phyloP scores from a whole-genome alignment of 108 stramenopile genomes.

The Conticribra weissflogii region DNA sequence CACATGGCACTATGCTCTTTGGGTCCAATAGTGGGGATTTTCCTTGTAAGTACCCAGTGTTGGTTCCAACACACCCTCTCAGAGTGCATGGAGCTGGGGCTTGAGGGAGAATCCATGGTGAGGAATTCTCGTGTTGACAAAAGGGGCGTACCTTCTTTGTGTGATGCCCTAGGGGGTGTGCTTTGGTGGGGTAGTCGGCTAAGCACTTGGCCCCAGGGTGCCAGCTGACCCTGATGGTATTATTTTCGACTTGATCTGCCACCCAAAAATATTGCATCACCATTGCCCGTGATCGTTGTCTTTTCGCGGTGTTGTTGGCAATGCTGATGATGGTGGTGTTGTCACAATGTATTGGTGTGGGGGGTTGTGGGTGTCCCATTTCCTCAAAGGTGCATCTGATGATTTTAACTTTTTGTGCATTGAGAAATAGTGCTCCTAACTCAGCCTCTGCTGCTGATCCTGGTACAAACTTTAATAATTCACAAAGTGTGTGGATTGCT shows the following conservation, averaged over 20 bases:
- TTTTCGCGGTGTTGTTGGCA: neutral
- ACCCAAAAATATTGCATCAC: neutral
- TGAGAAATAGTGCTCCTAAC: neutral
- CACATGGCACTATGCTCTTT: too few relatives aligned
- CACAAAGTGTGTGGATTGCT: neutral
- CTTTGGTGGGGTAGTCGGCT: too few relatives aligned
- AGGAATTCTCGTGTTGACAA: too few relatives aligned
- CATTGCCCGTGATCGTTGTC: neutral
- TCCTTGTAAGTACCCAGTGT: too few relatives aligned
- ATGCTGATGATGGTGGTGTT: neutral
- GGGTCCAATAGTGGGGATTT: too few relatives aligned
- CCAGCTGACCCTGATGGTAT: too few relatives aligned
- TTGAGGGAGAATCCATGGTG: too few relatives aligned
- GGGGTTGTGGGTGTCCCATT: neutral
- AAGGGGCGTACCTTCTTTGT: too few relatives aligned
- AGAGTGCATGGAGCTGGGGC: too few relatives aligned
- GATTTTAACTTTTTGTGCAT: neutral
- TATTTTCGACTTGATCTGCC: neutral
- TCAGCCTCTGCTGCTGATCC: neutral
- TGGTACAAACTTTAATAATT: neutral
- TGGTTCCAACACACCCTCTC: too few relatives aligned
- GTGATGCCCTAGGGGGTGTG: too few relatives aligned
- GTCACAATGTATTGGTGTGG: neutral
- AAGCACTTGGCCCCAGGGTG: too few relatives aligned
- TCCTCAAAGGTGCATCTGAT: neutral